phyloP scores from a whole-genome alignment of 768 basidiomycete species.

The Auricularia sp. region DNA sequence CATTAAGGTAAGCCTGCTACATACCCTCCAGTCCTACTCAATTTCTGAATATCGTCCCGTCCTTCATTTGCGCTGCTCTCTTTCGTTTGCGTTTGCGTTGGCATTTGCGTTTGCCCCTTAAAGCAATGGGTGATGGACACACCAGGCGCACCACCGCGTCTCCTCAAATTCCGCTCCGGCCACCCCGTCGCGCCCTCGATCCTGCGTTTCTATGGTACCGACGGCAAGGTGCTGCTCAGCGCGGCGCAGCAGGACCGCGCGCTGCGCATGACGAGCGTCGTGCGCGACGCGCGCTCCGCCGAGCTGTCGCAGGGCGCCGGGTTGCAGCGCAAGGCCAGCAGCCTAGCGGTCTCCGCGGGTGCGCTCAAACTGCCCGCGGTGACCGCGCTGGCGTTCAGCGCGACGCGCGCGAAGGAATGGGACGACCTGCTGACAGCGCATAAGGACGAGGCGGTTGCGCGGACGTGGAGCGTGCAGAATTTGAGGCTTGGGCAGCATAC shows the following conservation, averaged over 20 bases:
- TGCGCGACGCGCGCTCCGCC: conserved; percentile 88
- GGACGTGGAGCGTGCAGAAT: conserved; percentile 80
- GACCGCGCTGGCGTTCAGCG: conserved; percentile 66
- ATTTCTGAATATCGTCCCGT: too few relatives aligned
- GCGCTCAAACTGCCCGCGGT: conserved; percentile 80
- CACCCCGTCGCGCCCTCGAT: conserved; percentile 86
- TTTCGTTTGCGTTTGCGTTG: neutral
- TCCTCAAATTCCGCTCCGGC: conserved; percentile 87
- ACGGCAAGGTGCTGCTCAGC: conserved; percentile 88
- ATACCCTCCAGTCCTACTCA: too few relatives aligned
- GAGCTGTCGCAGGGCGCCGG: conserved; percentile 87
- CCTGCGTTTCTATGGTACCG: conserved; percentile 92
- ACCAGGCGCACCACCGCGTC: conserved; percentile 70
- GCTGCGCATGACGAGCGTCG: conserved; percentile 82
- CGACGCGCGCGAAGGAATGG: conserved; percentile 86
- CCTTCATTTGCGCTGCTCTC: too few relatives aligned
- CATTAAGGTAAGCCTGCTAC: conserved; percentile 81
- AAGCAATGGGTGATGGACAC: conserved; percentile 99
- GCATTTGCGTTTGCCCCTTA: neutral
- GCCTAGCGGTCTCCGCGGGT: conserved; percentile 65
- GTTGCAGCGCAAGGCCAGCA: conserved; percentile 68
- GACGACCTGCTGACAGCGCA: conserved; percentile 93
- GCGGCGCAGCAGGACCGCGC: conserved; percentile 77
- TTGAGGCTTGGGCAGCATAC: conserved; percentile 73
- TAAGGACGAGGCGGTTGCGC: conserved; percentile 66